phyloP scores from a whole-genome alignment of 768 basidiomycete genomes.

The Boletus tylopilopsis region DNA sequence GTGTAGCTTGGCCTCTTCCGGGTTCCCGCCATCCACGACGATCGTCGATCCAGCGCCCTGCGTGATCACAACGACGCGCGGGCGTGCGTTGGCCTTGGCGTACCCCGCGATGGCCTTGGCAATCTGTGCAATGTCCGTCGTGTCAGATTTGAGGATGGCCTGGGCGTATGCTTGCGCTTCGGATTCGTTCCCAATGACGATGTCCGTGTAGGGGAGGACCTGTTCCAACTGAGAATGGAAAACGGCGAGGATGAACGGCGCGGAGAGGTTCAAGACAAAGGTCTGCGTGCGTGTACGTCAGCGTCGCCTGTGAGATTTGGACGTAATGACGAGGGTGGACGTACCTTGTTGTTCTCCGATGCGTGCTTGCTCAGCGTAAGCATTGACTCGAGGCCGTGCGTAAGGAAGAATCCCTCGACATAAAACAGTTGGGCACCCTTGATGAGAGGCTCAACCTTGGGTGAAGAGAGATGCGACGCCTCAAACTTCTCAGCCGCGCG shows the following conservation, averaged over 20 bases:
- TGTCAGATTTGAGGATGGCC: constrained; percentile 63
- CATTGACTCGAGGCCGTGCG: constrained; percentile 77
- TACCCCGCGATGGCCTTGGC: constrained; percentile 73
- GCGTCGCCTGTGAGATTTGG: too few relatives aligned
- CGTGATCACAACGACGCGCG: constrained; percentile 86
- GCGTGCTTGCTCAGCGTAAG: constrained; percentile 77
- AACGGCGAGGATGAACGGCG: constrained; percentile 96
- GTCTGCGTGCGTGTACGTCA: constrained; percentile 45
- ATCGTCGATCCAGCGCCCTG: constrained; percentile 81
- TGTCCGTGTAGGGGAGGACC: constrained; percentile 79
- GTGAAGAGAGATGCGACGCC: constrained; percentile 71
- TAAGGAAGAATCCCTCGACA: constrained; percentile 96
- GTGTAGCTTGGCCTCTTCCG: constrained; percentile 45
- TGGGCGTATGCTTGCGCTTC: constrained; percentile 88
- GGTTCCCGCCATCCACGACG: constrained; percentile 59
- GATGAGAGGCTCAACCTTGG: constrained; percentile 71
- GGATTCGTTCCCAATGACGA: constrained; percentile 94
- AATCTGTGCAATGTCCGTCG: constrained; percentile 62
- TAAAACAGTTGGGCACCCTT: constrained; percentile 84
- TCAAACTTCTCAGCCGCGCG: constrained; percentile 90
- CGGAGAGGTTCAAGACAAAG: constrained; percentile 91
- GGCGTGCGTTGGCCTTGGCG: constrained; percentile 73
- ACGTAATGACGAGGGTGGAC: not conserved
- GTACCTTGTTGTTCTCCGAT: constrained; percentile 69
- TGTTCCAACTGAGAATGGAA: constrained; percentile 79